Evolutionary conservation across 257 asterid genomes (phyloP).

Genomic region (Parsonsia alboflavescens): DNA sequence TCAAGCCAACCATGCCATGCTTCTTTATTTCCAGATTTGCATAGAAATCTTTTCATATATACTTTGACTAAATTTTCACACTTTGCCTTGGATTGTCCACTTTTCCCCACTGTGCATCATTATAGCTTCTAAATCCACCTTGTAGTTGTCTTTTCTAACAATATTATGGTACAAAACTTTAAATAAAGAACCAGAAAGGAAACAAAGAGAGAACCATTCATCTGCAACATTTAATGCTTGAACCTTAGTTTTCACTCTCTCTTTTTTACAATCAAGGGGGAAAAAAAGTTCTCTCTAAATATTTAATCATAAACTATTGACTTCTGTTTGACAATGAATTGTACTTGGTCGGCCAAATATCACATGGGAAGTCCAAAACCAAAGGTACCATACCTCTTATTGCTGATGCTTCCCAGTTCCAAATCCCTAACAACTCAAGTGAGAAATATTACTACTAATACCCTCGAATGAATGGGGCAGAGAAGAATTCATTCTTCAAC

Average conservation of each 20-base stretch:
- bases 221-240: neutral
- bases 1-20: too few relatives aligned
- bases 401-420: neutral
- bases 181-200: neutral
- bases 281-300: neutral
- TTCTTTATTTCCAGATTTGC: neutral
- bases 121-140: neutral
- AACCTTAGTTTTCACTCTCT: neutral
- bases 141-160: neutral
- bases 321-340: neutral
- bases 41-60: too few relatives aligned
- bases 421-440: neutral
- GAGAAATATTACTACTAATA: too few relatives aligned
- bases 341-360: neutral
- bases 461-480: too few relatives aligned
- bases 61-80: neutral
- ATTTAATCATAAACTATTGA: neutral
- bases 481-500: too few relatives aligned
- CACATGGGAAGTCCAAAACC: conserved; percentile 1
- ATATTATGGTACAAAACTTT: neutral
- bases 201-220: neutral
- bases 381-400: neutral
- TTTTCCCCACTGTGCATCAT: neutral
- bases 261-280: too few relatives aligned
- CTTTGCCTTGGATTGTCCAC: neutral